Evolutionary conservation across 331 rosid genomes (phyloP).

Genomic region (Malus hybrid): DNA sequence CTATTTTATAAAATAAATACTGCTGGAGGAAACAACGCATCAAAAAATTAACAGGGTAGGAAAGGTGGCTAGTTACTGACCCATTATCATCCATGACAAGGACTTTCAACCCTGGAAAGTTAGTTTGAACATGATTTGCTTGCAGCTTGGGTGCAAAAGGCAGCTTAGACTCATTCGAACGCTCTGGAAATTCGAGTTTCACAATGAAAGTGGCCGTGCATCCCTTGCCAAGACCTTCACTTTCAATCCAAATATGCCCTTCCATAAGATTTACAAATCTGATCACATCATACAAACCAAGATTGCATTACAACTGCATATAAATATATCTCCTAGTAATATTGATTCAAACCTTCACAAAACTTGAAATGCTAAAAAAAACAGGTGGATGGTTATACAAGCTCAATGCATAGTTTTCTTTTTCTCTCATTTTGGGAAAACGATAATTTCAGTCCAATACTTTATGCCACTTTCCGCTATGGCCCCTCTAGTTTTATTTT

Average conservation of each 20-base stretch:
- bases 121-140: slow-evolving; percentile 47
- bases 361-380: not conserved
- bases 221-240: slow-evolving; percentile 93
- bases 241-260: slow-evolving; percentile 93
- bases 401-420: not conserved
- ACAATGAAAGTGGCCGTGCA: slow-evolving; percentile 70
- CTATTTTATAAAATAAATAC: not conserved
- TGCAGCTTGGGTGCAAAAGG: slow-evolving; percentile 39
- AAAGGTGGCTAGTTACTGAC: slow-evolving; percentile 48
- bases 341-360: not conserved
- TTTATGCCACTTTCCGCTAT: not conserved
- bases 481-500: not conserved
- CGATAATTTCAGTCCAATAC: not conserved
- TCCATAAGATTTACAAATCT: slow-evolving; percentile 98
- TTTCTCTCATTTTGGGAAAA: not conserved
- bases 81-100: slow-evolving; percentile 90
- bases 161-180: slow-evolving; percentile 54
- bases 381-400: not conserved
- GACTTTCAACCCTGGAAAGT: slow-evolving; percentile 69
- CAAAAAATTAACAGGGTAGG: not conserved
- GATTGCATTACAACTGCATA: slow-evolving; percentile 1
- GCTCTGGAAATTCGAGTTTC: slow-evolving; percentile 77
- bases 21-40: not conserved
- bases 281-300: slow-evolving; percentile 26
- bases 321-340: not conserved